Conservation (phyloP, 164 flowering plant species). For the Umbilicus rupestris region DNA sequence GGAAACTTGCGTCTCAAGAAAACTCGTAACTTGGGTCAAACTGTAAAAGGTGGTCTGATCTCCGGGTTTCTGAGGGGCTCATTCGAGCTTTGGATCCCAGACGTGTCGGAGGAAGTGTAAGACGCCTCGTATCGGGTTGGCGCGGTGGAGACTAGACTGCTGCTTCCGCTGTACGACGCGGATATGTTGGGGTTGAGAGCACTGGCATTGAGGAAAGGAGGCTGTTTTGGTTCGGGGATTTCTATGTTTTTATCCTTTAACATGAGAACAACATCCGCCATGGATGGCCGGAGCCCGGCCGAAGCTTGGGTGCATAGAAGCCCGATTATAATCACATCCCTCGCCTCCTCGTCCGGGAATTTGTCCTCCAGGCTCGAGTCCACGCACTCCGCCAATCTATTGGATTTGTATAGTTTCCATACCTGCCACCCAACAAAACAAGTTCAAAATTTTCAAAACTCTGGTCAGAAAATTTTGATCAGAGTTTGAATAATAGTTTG, state of each 20-base stretch:
- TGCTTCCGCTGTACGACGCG: constrained; percentile 21
- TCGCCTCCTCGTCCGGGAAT: constrained; percentile 34
- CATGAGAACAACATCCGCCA: constrained; percentile 60
- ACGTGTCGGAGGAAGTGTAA: constrained; percentile 28
- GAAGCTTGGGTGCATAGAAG: constrained; percentile 78
- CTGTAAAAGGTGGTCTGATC: background rate
- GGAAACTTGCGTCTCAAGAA: background rate
- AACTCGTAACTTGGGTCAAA: background rate
- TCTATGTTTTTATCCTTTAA: constrained; percentile 24
- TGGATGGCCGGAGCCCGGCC: constrained; percentile 51
- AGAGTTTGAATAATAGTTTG: too few relatives aligned
- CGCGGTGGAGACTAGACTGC: constrained; percentile 21
- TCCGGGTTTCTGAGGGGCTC: background rate
- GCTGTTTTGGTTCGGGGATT: constrained; percentile 62
- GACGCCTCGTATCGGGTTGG: constrained; percentile 18
- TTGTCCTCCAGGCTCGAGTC: constrained; percentile 35
- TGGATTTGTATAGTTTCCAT: constrained; percentile 47
- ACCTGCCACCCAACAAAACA: constrained; percentile 36
- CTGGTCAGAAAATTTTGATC: too few relatives aligned
- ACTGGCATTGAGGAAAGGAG: constrained; percentile 60
- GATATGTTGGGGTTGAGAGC: constrained; percentile 19
- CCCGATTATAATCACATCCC: constrained; percentile 56
- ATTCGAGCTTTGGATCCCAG: constrained; percentile 22
- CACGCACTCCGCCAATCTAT: constrained; percentile 34
- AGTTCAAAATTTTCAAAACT: background rate